Evolutionary conservation across 2,329 filamentous ascomycete species (phyloP).

Genomic region (Phialophora chinensis): DNA sequence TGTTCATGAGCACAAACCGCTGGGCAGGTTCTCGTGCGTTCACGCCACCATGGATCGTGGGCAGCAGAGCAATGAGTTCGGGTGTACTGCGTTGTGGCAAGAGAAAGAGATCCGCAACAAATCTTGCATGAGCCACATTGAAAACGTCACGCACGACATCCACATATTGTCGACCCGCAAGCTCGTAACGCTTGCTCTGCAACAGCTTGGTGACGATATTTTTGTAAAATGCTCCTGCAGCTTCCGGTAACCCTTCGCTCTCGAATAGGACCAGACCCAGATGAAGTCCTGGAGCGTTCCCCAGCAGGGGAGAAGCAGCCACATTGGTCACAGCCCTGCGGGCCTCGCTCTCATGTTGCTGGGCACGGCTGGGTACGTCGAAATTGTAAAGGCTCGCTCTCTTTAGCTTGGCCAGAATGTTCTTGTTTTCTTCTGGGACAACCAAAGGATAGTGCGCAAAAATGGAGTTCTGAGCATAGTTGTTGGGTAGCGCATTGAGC

Average conservation of each 20-base stretch:
- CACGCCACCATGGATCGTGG: constrained; percentile 59
- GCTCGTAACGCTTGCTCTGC: constrained; percentile 52
- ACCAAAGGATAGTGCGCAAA: constrained; percentile 59
- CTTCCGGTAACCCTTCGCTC: constrained; percentile 50
- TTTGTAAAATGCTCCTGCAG: constrained; percentile 55
- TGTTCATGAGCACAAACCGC: constrained; percentile 55
- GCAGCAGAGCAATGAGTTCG: constrained; percentile 61
- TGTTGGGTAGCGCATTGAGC: constrained; percentile 56
- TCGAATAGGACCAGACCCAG: constrained; percentile 22
- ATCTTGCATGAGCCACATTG: constrained; percentile 61
- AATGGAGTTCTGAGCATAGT: constrained; percentile 54
- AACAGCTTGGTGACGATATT: constrained; percentile 54
- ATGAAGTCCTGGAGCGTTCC: constrained; percentile 4
- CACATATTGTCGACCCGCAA: constrained; percentile 54
- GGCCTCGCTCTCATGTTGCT: constrained; percentile 50
- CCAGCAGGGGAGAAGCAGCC: background rate
- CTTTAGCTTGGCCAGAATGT: constrained; percentile 49
- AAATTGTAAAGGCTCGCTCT: constrained; percentile 51
- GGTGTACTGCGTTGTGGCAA: constrained; percentile 61
- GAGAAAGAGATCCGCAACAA: constrained; percentile 61
- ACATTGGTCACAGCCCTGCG: constrained; percentile 45
- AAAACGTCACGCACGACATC: constrained; percentile 59
- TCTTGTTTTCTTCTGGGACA: constrained; percentile 54
- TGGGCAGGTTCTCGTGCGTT: constrained; percentile 61
- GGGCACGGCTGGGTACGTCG: constrained; percentile 41